A percentile compares a stretch with the other conserved stretches of the same genome.
Conservation (phyloP, 2,329 filamentous ascomycete species). For the Aspergillus tamarii region DNA sequence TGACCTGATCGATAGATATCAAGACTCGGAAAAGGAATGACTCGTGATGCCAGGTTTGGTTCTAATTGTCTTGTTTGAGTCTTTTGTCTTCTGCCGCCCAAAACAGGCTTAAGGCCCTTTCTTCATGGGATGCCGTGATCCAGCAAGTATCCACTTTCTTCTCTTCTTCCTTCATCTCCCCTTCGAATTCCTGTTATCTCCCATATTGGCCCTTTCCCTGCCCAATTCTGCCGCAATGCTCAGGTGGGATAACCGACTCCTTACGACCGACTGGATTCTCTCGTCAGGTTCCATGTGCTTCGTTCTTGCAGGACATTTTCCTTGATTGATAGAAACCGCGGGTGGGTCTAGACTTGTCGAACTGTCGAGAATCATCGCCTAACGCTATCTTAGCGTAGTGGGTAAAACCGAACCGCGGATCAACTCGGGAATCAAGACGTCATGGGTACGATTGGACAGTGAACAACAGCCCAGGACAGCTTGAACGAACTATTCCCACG, state of each 20-base stretch:
- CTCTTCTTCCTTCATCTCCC: neutral
- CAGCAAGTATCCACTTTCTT: neutral
- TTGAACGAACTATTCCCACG: neutral
- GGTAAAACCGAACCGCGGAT: constrained; percentile 16
- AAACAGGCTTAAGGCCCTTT: constrained; percentile 3
- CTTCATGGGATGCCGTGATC: neutral
- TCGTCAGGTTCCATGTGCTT: constrained; percentile 9
- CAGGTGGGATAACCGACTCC: neutral
- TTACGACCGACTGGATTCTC: neutral
- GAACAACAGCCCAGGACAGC: neutral
- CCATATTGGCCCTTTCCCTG: neutral
- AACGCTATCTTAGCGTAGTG: constrained; percentile 15
- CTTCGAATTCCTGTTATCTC: neutral
- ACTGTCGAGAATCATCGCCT: constrained; percentile 15
- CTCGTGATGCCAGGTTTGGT: neutral
- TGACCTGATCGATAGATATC: neutral
- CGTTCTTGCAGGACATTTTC: neutral
- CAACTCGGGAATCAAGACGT: constrained; percentile 15
- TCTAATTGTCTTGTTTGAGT: constrained; percentile 1
- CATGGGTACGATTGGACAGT: constrained; percentile 10
- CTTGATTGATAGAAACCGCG: neutral
- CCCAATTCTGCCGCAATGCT: neutral
- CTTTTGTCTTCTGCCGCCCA: constrained; percentile 3
- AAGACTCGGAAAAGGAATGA: neutral
- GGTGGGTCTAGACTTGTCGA: constrained; percentile 11